A percentile compares a stretch with the other conserved stretches of the same genome.
Evolutionary conservation across 1,284 basidiomycete species (phyloP).

Genomic region (Cutaneotrichosporon spelunceum): DNA sequence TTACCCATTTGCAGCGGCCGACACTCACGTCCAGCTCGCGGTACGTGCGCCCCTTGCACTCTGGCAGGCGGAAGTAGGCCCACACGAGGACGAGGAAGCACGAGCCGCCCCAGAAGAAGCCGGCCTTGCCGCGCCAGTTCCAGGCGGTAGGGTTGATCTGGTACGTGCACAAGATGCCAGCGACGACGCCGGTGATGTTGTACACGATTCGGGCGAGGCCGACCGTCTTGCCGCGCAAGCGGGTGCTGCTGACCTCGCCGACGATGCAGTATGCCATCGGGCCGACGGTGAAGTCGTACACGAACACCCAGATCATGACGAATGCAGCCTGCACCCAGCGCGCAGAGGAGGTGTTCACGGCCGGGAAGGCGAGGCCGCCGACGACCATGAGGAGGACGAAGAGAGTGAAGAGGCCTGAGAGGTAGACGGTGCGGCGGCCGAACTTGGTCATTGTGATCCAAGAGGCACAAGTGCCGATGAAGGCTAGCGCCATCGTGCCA

Average conservation of each 20-base stretch:
- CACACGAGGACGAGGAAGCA: slow-evolving; percentile 23
- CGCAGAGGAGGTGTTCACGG: neutral
- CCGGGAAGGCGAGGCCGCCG: slow-evolving; percentile 38
- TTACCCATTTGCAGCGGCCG: neutral
- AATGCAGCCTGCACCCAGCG: slow-evolving; percentile 23
- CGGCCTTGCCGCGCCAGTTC: slow-evolving; percentile 36
- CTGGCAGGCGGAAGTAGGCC: slow-evolving; percentile 32
- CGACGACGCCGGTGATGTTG: slow-evolving; percentile 37
- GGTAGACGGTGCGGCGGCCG: slow-evolving; percentile 54
- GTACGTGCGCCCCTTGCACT: slow-evolving; percentile 48
- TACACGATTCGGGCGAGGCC: slow-evolving; percentile 53
- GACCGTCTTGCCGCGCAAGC: slow-evolving; percentile 54
- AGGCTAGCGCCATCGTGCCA: slow-evolving; percentile 46
- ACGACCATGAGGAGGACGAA: slow-evolving; percentile 52
- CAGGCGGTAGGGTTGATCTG: slow-evolving; percentile 25
- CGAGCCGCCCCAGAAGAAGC: slow-evolving; percentile 51
- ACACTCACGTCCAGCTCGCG: slow-evolving; percentile 47
- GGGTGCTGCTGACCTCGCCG: slow-evolving; percentile 51
- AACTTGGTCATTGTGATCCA: slow-evolving; percentile 40
- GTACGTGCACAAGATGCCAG: slow-evolving; percentile 22
- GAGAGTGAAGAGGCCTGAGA: slow-evolving; percentile 45
- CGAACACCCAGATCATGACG: slow-evolving; percentile 30
- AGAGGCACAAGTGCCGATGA: slow-evolving; percentile 47
- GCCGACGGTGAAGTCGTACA: slow-evolving; percentile 36
- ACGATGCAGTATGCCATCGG: slow-evolving; percentile 36